Base-by-base conservation (phyloP, 352 stramenopile species). In the Phytophthora hybrid region DNA sequence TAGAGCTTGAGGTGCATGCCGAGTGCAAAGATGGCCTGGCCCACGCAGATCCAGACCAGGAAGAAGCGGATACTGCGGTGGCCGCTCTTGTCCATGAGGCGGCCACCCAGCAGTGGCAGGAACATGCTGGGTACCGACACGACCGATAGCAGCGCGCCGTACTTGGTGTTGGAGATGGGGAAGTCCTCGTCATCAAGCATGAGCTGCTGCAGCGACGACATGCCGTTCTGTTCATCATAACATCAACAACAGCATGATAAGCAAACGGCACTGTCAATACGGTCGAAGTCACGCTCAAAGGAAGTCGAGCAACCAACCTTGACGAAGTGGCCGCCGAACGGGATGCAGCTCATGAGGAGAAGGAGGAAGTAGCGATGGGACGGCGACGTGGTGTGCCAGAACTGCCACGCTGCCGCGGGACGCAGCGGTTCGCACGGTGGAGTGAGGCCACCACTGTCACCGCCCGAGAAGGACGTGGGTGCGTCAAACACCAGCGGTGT, bases 101-200 rank as follows among this genome's bases (percentile, higher is more conserved):
- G 88, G 16, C 88, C 90, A 34, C 88, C 90, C 37, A 94, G 76
- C 37, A 96, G 80, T 26, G 90, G 90, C 63, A 96, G 62, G 53
- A 95, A 88, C 88, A 95, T 95, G 72, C 89, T 93, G 47, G 88
- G 88, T 52, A 97, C 85, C 5, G 87, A 93, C 66, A 97, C 88
- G 39, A 86, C 85, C 31, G 88, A 94, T 59, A 94, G 71, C 53
- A 96, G 70, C 41, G 88, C 88, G 51, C 90, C 90, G 67, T 94
- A 96, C 87, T 93, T 94, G 47, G 87, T 95, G 68, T 93, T 95
- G 39, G 88, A 81, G 60, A 97, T 89, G 31, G 87, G 83, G 70
- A 94, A 97, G 32, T 80, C 34, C 16, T 53, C 47, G n/a, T 29
- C 47, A 37, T 93, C 80, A 31, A 95, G 67, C 86, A 96, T 94